Percentiles rank a stretch among this genome's conserved stretches.
phyloP scores from a whole-genome alignment of 305 asterid species.

The Rubia peregrina region DNA sequence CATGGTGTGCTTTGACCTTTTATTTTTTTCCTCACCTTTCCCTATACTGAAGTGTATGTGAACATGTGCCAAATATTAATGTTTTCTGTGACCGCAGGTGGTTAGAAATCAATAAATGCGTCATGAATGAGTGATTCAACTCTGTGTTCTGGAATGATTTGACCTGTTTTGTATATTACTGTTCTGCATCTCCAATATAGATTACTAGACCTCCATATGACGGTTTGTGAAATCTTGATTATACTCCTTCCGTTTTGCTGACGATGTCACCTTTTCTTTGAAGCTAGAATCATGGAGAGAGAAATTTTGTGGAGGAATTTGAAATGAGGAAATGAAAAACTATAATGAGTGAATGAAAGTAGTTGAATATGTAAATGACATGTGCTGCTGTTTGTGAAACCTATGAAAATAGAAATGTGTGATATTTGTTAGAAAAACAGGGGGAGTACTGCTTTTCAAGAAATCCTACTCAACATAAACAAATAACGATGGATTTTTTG shows the following conservation, averaged over 20 bases:
- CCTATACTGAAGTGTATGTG: slow-evolving; percentile 15
- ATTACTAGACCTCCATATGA: neutral
- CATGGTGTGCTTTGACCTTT: neutral
- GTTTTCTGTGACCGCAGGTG: slow-evolving; percentile 34
- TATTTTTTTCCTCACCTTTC: slow-evolving; percentile 3
- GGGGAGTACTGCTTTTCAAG: neutral
- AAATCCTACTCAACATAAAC: too few relatives aligned
- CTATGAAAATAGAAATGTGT: neutral
- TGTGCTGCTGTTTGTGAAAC: neutral
- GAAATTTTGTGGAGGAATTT: neutral
- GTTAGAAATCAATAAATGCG: slow-evolving; percentile 27
- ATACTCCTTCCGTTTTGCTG: neutral
- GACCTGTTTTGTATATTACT: neutral
- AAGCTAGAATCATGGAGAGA: neutral
- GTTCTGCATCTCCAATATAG: neutral
- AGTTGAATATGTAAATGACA: neutral
- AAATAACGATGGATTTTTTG: too few relatives aligned
- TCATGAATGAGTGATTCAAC: slow-evolving; percentile 24
- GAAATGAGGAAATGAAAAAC: neutral
- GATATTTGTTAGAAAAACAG: neutral
- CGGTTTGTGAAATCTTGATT: neutral
- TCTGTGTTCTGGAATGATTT: slow-evolving; percentile 7
- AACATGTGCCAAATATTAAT: slow-evolving; percentile 43
- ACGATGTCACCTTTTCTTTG: neutral
- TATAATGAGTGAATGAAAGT: neutral